Conservation (phyloP, 2,329 filamentous ascomycete species). For the Mollisia scopiformis region DNA sequence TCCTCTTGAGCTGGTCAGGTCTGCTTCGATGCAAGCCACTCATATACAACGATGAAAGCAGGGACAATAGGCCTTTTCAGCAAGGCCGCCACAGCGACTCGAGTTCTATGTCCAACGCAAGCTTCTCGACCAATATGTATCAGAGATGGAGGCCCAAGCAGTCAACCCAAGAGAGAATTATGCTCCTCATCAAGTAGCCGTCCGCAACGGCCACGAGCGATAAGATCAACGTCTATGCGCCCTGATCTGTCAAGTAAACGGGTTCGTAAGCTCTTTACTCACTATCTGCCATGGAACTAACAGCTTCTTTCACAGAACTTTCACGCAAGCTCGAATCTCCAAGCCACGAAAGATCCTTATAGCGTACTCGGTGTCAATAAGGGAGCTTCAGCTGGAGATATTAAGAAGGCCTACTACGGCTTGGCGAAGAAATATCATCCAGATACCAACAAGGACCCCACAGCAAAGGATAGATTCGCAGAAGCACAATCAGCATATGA, state of each 20-base stretch:
- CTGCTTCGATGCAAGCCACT: constrained; percentile 22
- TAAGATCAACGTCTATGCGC: neutral
- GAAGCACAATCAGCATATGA: constrained; percentile 96
- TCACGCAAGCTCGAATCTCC: constrained; percentile 33
- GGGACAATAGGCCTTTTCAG: constrained; percentile 35
- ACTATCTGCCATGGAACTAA: neutral
- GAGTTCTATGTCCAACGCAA: constrained; percentile 32
- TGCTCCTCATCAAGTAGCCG: constrained; percentile 8
- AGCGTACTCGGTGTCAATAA: constrained; percentile 83
- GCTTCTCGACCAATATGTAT: constrained; percentile 26
- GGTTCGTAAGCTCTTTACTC: constrained; percentile 22
- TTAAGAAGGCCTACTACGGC: constrained; percentile 98
- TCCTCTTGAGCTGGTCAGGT: neutral
- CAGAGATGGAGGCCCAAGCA: constrained; percentile 18
- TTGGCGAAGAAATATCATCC: constrained; percentile 97
- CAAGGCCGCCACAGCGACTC: constrained; percentile 34
- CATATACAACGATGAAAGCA: constrained; percentile 33
- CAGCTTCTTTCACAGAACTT: constrained; percentile 29
- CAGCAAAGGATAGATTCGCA: constrained; percentile 92
- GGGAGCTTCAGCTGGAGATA: constrained; percentile 78
- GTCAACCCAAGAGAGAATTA: constrained; percentile 26
- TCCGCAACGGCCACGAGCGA: constrained; percentile 11
- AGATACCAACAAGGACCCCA: constrained; percentile 93
- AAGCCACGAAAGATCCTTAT: constrained; percentile 75
- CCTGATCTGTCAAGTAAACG: constrained; percentile 22